Evolutionary conservation across 768 basidiomycete species (phyloP).

Genomic region (Boletus tomentosulus): DNA sequence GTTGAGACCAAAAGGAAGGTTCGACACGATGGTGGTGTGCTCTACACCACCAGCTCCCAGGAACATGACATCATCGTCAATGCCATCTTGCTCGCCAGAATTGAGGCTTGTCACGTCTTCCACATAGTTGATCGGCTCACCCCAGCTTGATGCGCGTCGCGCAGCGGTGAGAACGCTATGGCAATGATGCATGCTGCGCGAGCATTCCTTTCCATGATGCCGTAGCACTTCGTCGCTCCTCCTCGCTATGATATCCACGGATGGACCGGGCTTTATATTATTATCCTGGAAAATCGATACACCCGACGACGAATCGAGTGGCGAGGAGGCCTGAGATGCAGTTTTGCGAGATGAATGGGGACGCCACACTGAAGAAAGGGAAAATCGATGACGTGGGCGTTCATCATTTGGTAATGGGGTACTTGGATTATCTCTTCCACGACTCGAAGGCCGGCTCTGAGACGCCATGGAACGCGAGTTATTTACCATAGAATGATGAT

Average conservation of each 20-base stretch:
- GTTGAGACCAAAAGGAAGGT: slow-evolving; percentile 33
- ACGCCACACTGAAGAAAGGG: slow-evolving; percentile 29
- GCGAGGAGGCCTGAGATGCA: slow-evolving; percentile 27
- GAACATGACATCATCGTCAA: slow-evolving; percentile 50
- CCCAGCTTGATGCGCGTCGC: slow-evolving; percentile 65
- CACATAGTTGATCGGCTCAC: slow-evolving; percentile 40
- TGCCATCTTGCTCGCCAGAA: slow-evolving; percentile 41
- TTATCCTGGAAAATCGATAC: slow-evolving; percentile 27
- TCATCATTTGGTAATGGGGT: slow-evolving; percentile 22
- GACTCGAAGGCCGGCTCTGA: slow-evolving; percentile 26
- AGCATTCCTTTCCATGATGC: slow-evolving; percentile 26
- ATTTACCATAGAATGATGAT: slow-evolving; percentile 3
- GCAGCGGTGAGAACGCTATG: slow-evolving; percentile 39
- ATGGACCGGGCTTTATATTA: slow-evolving; percentile 11
- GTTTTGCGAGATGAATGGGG: slow-evolving; percentile 19
- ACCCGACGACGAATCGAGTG: slow-evolving; percentile 31
- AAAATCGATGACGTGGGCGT: slow-evolving; percentile 28
- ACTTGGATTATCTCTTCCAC: slow-evolving; percentile 17
- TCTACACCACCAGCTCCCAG: slow-evolving; percentile 49
- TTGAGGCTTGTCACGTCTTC: slow-evolving; percentile 43
- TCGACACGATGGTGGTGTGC: slow-evolving; percentile 30
- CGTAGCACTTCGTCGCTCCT: slow-evolving; percentile 46
- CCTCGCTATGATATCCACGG: slow-evolving; percentile 23
- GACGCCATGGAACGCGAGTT: slow-evolving; percentile 21
- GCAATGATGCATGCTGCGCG: slow-evolving; percentile 23